Evolutionary conservation across 257 asterid genomes (phyloP).

Genomic region (Solanum sparsipilum): DNA sequence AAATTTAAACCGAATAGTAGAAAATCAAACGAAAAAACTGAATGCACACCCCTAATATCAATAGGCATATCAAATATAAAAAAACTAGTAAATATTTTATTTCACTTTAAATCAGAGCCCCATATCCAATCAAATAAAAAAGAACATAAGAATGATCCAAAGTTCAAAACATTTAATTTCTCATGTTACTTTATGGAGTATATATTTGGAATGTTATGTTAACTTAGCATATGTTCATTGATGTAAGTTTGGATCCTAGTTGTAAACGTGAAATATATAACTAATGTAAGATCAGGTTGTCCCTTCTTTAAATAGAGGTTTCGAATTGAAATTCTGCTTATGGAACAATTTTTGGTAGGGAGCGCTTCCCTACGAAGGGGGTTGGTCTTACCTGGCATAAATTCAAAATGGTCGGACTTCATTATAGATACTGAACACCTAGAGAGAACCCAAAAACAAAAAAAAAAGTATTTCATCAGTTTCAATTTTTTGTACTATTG

Average conservation of each 20-base stretch:
- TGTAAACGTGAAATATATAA: not conserved
- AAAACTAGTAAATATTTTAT: not conserved
- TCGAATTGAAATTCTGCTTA: rapidly evolving
- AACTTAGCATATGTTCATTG: too few species aligned
- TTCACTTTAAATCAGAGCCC: not conserved
- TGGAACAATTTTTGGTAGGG: too few species aligned
- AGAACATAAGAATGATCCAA: not conserved
- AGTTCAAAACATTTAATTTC: not conserved
- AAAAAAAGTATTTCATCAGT: too few species aligned
- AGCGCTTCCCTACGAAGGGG: too few species aligned
- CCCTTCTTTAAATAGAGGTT: too few species aligned
- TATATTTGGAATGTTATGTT: too few species aligned
- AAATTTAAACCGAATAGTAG: too few species aligned
- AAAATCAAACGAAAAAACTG: too few species aligned
- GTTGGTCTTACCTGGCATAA: rapidly evolving
- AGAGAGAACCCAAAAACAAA: too few species aligned
- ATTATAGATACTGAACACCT: rapidly evolving
- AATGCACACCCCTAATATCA: not conserved
- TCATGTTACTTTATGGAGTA: too few species aligned
- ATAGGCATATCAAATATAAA: not conserved
- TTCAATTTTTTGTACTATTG: too few species aligned
- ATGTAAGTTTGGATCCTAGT: not conserved
- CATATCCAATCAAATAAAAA: not conserved
- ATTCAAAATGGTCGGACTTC: too few species aligned
- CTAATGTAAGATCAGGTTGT: not conserved